Base-by-base conservation (phyloP, 257 asterid species). In the Buddleja alternifolia region DNA sequence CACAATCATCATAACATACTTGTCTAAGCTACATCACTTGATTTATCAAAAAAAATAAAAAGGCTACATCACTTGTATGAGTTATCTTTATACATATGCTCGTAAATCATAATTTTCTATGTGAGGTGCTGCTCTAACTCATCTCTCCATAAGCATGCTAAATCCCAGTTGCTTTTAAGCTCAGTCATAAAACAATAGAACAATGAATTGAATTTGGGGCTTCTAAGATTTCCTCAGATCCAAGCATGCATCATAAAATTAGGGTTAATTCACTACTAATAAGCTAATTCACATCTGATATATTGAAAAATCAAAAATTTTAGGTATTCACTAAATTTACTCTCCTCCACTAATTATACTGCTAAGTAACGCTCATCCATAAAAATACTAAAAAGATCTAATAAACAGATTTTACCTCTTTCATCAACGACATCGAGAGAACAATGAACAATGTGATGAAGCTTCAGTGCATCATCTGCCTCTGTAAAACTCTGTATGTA, bases 361-460 rank as follows among this genome's bases (percentile, higher is more conserved):
- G 16, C 16, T 10, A 42, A 36, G n/a, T 24, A 37, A 46, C 12
- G 57, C 16, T 51, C 54, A 61, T 69, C 65, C 29, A 44, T 60
- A 34, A 42, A 70, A 70, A 48, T 44, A 37, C 32, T 56, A 42
- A n/a, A 63, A 42, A 37, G 55, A 64, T 41, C 60, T 17, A 40
- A 65, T 2, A 23, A 25, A 58, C 0, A 60, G 59, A 36, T 25
- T n/a, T 24, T 16, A 91, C 98, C 99, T 89, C 97, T 82, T 78
- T 91, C 99, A 66, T 94, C 99, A 16, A 94, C 89, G 54, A 91
- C 97, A 58, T 94, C 99, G 34, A 94, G 98, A 65, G 99, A 94
- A 74, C 99, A 91, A 56, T 94, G 99, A 37, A 94, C 93, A 19
- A 94, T 94, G 82, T 94, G 99, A 78, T 91, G 98, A 69, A 91